Evolutionary conservation across 352 stramenopile genomes (phyloP).

Genomic region (Phytophthora litchii): DNA sequence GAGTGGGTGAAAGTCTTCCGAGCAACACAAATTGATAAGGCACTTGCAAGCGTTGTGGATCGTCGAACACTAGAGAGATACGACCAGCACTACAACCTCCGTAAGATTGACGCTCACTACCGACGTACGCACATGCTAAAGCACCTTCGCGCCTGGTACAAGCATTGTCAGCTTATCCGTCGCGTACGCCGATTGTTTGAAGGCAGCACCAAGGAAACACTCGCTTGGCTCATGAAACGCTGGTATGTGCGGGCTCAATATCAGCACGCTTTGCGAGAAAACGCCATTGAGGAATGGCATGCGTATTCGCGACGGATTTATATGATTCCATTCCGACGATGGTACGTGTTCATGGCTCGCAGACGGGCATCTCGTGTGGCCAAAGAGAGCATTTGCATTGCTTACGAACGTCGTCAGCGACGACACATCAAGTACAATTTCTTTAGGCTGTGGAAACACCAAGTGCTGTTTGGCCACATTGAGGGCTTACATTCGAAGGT

Average conservation of each 20-base stretch:
- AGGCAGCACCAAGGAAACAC: conserved; percentile 51
- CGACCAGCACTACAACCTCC: conserved; percentile 73
- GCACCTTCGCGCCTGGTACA: conserved; percentile 61
- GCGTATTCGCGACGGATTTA: conserved; percentile 69
- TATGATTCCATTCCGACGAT: conserved; percentile 75
- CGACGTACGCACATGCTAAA: conserved; percentile 48
- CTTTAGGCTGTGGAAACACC: conserved; percentile 84
- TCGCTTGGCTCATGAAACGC: conserved; percentile 42
- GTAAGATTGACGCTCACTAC: conserved; percentile 73
- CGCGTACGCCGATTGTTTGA: conserved; percentile 72
- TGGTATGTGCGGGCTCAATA: conserved; percentile 66
- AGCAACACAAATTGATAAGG: conserved; percentile 62
- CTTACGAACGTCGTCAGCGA: conserved; percentile 64
- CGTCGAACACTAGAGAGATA: conserved; percentile 66
- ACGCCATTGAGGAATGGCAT: conserved; percentile 62
- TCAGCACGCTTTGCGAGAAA: conserved; percentile 53
- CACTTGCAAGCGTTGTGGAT: conserved; percentile 54
- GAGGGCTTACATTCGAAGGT: conserved; percentile 72
- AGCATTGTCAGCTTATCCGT: conserved; percentile 54
- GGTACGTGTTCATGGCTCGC: conserved; percentile 57
- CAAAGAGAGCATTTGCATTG: conserved; percentile 70
- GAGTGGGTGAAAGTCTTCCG: conserved; percentile 61
- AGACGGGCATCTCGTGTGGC: conserved; percentile 45
- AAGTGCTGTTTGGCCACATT: conserved; percentile 72
- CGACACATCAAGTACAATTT: conserved; percentile 80